Conservation (phyloP, 345 rosid genomes). For the Corymbia maculata region DNA sequence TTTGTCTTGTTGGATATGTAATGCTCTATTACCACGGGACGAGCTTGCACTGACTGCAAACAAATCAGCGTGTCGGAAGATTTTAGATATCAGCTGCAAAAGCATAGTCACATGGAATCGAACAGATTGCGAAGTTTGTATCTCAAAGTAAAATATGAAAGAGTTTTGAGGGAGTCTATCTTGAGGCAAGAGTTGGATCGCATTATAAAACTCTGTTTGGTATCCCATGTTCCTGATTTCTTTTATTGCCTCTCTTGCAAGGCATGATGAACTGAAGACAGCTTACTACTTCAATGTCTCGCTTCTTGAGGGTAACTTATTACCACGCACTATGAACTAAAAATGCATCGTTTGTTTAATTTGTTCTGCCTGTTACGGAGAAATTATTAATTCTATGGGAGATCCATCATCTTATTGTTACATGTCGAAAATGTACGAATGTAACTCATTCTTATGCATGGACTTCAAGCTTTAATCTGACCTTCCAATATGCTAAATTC, state of each 20-base stretch:
- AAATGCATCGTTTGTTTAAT: not conserved
- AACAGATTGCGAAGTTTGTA: not conserved
- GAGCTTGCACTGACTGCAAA: not conserved
- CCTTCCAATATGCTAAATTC: not conserved
- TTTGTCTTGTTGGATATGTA: not conserved
- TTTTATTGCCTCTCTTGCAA: not conserved
- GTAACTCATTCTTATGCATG: not conserved
- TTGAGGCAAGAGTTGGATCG: not conserved
- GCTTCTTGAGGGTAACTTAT: not conserved
- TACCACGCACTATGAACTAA: not conserved
- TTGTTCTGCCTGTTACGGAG: not conserved
- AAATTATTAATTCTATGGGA: not conserved
- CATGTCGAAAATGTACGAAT: not conserved
- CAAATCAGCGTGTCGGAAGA: not conserved
- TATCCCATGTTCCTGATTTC: not conserved
- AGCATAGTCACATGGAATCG: not conserved
- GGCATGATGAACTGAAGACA: not conserved
- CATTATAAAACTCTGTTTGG: not conserved
- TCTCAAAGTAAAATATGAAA: not conserved
- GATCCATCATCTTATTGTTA: not conserved
- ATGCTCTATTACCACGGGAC: not conserved
- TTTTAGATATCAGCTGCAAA: not conserved
- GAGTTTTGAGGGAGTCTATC: not conserved
- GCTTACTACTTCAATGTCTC: not conserved
- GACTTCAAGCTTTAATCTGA: not conserved